Evolutionary conservation across 2,329 filamentous ascomycete genomes (phyloP), one percentile per base, ranked within the genome.

Genomic region (Fusarium sarcochroum): DNA sequence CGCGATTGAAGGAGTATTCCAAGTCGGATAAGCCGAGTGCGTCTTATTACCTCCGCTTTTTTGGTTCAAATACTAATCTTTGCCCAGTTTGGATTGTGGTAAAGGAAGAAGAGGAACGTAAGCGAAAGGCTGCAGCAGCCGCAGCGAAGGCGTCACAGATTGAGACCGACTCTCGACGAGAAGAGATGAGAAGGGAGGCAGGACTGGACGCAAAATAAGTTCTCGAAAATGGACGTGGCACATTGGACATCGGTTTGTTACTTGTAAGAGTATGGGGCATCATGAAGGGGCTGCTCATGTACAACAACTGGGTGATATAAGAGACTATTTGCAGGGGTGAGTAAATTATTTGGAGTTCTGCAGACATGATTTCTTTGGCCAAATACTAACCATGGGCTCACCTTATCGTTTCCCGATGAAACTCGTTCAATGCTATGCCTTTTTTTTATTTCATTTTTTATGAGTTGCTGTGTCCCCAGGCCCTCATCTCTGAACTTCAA

Each of bases 11-110:
- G 85, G 89, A 95, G 73, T 93, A 94, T 78, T 92, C 93, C 25
- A 97, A 94, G 82, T 96, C 91, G 15, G 91, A 97, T 76, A 97
- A 95, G 82, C 93, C 93, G 42, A 97, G 94, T 97, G 85, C 64
- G 91, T 83, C 49, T 30, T 20, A 46, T 17, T 4, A 14, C 10
- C 17, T 34, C 17, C 25, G 7, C 20, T 15, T n/a, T 34, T 17
- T 17, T 7, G 15, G 15, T n/a, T 8, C 17, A 42, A 45, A 38
- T 27, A 40, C 72, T 75, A 34, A 75, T 47, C 20, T 10, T 13
- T 5, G 52, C 34, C 53, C 46, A 87, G 85, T 87, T 62, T 87
- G 83, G 84, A 73, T 82, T 38, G 84, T 86, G 6, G 80, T 85
- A 47, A 82, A 84, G 58, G 84, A 86, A 55, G 83, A 83, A 41